Conservation (phyloP, 2,329 filamentous ascomycete species). For the Epichloe uncinata region DNA sequence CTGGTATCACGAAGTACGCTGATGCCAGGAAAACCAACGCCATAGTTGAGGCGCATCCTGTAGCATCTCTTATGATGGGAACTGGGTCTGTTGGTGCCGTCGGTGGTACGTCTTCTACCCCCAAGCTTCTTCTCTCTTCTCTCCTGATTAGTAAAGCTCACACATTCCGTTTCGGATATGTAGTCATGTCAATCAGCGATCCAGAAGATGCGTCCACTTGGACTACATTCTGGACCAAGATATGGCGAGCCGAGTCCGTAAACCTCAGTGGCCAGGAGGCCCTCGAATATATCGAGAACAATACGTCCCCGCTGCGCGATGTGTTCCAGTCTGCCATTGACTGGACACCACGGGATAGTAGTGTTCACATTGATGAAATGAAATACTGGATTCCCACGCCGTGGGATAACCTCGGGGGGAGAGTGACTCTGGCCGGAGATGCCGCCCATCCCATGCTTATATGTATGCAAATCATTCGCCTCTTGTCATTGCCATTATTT, state of each 20-base stretch:
- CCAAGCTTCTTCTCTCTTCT: not conserved
- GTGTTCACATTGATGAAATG: constrained; percentile 22
- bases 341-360: constrained; percentile 20
- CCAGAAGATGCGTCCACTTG: constrained; percentile 14
- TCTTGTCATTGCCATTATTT: not conserved
- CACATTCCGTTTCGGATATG: not conserved
- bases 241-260: constrained; percentile 17
- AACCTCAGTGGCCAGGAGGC: constrained; percentile 22
- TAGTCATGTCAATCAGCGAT: constrained; percentile 11
- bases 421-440: constrained; percentile 25
- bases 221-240: constrained; percentile 23
- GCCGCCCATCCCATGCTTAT: constrained; percentile 31
- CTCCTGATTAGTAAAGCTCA: not conserved
- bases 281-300: constrained; percentile 17
- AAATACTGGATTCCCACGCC: constrained; percentile 21
- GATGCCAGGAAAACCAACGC: constrained; percentile 14
- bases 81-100: constrained; percentile 14
- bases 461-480: constrained; percentile 14
- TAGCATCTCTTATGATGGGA: constrained; percentile 18
- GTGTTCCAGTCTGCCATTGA: constrained; percentile 21
- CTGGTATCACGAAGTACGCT: constrained; percentile 13
- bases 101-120: constrained; percentile 15
- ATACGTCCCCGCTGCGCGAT: constrained; percentile 14
- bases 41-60: constrained; percentile 17
- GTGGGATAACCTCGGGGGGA: constrained; percentile 19